Base-by-base conservation (phyloP, 768 basidiomycete species). In the Lentinus tigrinus region DNA sequence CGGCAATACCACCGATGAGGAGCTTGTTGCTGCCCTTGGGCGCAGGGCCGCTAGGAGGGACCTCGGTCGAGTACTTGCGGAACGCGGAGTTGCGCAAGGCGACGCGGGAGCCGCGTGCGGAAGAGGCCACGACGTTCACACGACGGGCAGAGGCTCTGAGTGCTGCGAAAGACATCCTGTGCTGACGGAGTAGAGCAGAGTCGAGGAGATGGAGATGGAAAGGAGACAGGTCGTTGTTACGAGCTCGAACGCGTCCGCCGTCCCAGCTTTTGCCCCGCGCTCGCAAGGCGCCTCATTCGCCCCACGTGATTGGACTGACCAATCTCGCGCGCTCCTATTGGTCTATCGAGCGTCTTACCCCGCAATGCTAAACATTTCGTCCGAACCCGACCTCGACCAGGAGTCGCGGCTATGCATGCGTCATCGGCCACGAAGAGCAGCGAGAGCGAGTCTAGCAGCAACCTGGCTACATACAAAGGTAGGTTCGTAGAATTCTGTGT, bases 1-100 rank as follows among this genome's bases (percentile, higher is more conserved):
- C 84, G 57, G 84, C 89, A 27, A 89, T 71, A 48, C 85, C 85
- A 39, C 82, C 69, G 68, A 80, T 87, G 50, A 92, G 77, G 21
- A 72, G 76, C 21, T 77, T 78, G 70, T 81, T 85, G n/a, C 65
- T 67, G n/a, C 81, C 80, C 62, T 73, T 72, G 13, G 72, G 73
- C 3, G 70, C 60, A 48, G 43, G 21, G 14, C 23, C 43, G 21
- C 21, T n/a, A n/a, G n/a, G 21, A 14, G 43, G 23, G 23, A 68
- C 64, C 19, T 77, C 73, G 11, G 88, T 87, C 3, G 88, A 65
- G 58, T 63, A 90, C 40, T 74, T 77, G 66, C 88, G 81, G 73
- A 81, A 82, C n/a, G 80, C 71, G 9, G 76, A 57, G 23, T 65
- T 65, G 63, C 81, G 76, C 62, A 77, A 31, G 46, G 65, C 63